Evolutionary conservation across 768 basidiomycete species (phyloP).

Genomic region (Suillus alpinus): DNA sequence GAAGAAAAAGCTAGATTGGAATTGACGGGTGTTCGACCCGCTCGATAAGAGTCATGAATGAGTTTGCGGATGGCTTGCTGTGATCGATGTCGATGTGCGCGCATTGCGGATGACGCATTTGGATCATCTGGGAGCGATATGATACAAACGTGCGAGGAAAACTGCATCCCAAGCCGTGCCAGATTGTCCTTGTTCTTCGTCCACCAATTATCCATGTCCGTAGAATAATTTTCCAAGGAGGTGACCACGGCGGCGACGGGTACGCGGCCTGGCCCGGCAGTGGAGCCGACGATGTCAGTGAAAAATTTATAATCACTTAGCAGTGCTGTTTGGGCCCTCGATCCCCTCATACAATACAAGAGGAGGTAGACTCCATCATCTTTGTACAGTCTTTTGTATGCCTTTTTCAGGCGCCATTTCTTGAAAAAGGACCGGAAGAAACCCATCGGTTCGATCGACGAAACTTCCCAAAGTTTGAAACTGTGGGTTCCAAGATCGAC

Average conservation of each 20-base stretch:
- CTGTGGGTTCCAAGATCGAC: constrained; percentile 15
- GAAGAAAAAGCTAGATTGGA: neutral
- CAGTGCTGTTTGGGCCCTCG: constrained; percentile 22
- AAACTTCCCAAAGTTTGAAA: constrained; percentile 33
- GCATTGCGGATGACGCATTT: neutral
- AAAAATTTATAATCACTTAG: constrained; percentile 31
- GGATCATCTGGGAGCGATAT: constrained; percentile 26
- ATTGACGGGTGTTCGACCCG: neutral
- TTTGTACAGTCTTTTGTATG: constrained; percentile 27
- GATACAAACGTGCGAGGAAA: constrained; percentile 41
- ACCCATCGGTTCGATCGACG: constrained; percentile 25
- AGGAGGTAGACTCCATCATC: constrained; percentile 30
- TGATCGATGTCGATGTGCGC: constrained; percentile 11
- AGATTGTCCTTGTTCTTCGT: constrained; percentile 29
- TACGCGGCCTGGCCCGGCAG: constrained; percentile 28
- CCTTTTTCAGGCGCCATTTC: constrained; percentile 24
- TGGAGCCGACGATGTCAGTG: constrained; percentile 26
- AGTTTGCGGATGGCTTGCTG: constrained; percentile 15
- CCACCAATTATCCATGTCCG: constrained; percentile 40
- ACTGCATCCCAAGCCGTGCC: constrained; percentile 31
- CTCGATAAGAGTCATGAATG: neutral
- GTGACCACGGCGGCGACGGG: constrained; percentile 32
- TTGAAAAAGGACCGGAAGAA: constrained; percentile 11
- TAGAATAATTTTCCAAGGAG: constrained; percentile 30
- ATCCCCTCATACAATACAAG: constrained; percentile 33